These are phyloP conservation scores for Sugiyamaella grinbergsii DNA, from an alignment of 1,139 yeast species.

Conservation along the genomic window DNA sequence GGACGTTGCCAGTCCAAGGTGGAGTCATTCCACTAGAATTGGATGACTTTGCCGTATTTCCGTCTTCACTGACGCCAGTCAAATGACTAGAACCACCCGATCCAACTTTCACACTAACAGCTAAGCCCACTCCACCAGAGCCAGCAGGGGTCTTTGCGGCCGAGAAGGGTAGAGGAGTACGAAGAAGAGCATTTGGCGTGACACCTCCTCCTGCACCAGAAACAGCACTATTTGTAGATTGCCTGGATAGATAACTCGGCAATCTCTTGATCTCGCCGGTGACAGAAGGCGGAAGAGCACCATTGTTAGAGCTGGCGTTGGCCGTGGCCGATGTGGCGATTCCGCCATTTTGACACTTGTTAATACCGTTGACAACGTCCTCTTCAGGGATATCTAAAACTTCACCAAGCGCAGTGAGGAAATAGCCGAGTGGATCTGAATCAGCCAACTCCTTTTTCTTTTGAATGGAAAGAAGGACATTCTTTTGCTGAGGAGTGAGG, in stretches of 20 bases:
- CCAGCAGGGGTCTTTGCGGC: constrained; percentile 32
- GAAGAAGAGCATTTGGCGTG: constrained; percentile 35
- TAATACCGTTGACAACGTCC: constrained; percentile 26
- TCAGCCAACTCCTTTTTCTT: constrained; percentile 35
- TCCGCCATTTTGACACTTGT: constrained; percentile 14
- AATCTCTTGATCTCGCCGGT: not conserved
- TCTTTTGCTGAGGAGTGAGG: constrained; percentile 27
- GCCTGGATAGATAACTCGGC: not conserved
- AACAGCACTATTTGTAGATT: not conserved
- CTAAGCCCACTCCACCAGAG: constrained; percentile 11
- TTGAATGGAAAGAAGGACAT: constrained; percentile 28
- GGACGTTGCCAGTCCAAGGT: constrained; percentile 37
- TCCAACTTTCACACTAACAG: constrained; percentile 12
- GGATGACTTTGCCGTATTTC: constrained; percentile 15
- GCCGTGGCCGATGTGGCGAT: not conserved
- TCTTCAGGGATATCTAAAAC: constrained; percentile 36
- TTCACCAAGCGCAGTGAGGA: constrained; percentile 37
- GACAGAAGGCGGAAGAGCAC: not conserved
- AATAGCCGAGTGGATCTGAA: constrained; percentile 36
- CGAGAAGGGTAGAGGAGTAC: constrained; percentile 36
- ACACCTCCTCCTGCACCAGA: constrained; percentile 24
- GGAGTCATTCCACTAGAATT: constrained; percentile 25
- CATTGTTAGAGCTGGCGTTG: not conserved
- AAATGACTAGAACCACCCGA: constrained; percentile 22
- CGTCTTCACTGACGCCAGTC: constrained; percentile 29